Conservation (phyloP, 1,284 basidiomycete genomes). For the Leccinum solheimii region DNA sequence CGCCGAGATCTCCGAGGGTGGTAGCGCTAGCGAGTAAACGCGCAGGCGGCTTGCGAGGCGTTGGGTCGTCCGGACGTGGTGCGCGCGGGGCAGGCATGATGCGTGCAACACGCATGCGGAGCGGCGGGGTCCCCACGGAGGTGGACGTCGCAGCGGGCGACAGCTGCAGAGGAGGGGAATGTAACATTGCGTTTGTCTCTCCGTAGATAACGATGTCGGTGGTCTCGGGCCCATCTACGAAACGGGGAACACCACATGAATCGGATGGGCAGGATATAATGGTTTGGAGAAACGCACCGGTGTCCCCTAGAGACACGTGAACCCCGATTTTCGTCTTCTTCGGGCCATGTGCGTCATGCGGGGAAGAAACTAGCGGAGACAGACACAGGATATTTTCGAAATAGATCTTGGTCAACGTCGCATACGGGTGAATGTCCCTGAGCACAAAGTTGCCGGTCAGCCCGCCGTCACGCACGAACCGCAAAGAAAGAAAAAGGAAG, state of each 20-base stretch:
- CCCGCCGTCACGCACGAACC: not conserved
- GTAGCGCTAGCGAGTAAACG: conserved; percentile 29
- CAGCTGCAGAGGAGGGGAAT: conserved; percentile 9
- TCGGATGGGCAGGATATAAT: not conserved
- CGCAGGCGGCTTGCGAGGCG: conserved; percentile 62
- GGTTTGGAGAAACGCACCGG: conserved; percentile 41
- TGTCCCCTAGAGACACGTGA: conserved; percentile 68
- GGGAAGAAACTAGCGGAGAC: conserved; percentile 38
- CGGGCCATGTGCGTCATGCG: conserved; percentile 13
- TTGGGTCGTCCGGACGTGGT: conserved; percentile 76
- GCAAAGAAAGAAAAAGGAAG: not conserved
- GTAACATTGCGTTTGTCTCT: conserved; percentile 35
- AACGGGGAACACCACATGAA: not conserved
- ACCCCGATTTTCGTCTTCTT: conserved; percentile 50
- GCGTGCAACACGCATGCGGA: conserved; percentile 59
- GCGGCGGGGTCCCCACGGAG: conserved; percentile 22
- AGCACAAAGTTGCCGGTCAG: not conserved
- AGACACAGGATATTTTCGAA: conserved; percentile 71
- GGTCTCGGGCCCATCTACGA: conserved; percentile 58
- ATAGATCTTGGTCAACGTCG: conserved; percentile 59
- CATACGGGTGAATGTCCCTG: conserved; percentile 72
- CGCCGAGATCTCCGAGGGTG: conserved; percentile 22
- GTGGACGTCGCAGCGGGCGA: conserved; percentile 17
- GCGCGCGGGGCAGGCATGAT: conserved; percentile 45
- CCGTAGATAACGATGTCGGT: conserved; percentile 71